Percentiles rank a stretch among this genome's conserved stretches.
These are phyloP conservation scores for Lecanicillium sp. DNA, from an alignment of 2,329 filamentous ascomycete genomes.

Conservation along the genomic window DNA sequence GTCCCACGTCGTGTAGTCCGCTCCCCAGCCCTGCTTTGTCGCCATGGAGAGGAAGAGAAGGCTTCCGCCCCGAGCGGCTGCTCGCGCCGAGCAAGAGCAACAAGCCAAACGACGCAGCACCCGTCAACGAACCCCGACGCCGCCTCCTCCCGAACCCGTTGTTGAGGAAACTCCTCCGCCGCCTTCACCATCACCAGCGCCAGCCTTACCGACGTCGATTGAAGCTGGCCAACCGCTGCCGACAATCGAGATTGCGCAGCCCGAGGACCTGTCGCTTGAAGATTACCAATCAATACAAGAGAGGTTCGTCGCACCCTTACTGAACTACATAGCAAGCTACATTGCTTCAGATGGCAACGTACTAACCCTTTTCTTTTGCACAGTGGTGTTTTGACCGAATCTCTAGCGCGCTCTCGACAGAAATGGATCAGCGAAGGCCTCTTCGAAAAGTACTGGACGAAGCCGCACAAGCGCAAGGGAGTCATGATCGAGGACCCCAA, in stretches of 20 bases:
- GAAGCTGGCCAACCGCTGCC: conserved; percentile 61
- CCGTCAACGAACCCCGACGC: conserved; percentile 43
- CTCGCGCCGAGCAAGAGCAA: conserved; percentile 50
- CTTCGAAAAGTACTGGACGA: conserved; percentile 73
- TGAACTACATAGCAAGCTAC: not conserved
- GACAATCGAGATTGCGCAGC: conserved; percentile 60
- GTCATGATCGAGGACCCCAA: conserved; percentile 54
- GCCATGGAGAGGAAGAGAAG: conserved; percentile 60
- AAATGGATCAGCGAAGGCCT: conserved; percentile 66
- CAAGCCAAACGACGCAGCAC: conserved; percentile 54
- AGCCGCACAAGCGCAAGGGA: conserved; percentile 61
- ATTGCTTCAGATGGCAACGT: conserved; percentile 9
- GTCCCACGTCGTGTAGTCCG: conserved; percentile 4
- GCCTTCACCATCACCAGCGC: conserved; percentile 24
- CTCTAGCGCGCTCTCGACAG: conserved; percentile 63
- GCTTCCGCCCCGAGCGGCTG: conserved; percentile 53
- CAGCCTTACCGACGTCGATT: conserved; percentile 53
- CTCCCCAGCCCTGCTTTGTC: not conserved
- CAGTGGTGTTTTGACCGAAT: conserved; percentile 69
- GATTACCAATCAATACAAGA: conserved; percentile 70
- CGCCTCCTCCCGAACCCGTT: conserved; percentile 29
- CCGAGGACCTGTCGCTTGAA: conserved; percentile 50
- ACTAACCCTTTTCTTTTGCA: conserved; percentile 12
- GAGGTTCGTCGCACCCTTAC: conserved; percentile 40
- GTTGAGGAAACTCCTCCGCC: conserved; percentile 22